These are phyloP conservation scores for Tetrapisispora phaffii DNA, from an alignment of 805 yeast genomes.

Conservation along the genomic window DNA sequence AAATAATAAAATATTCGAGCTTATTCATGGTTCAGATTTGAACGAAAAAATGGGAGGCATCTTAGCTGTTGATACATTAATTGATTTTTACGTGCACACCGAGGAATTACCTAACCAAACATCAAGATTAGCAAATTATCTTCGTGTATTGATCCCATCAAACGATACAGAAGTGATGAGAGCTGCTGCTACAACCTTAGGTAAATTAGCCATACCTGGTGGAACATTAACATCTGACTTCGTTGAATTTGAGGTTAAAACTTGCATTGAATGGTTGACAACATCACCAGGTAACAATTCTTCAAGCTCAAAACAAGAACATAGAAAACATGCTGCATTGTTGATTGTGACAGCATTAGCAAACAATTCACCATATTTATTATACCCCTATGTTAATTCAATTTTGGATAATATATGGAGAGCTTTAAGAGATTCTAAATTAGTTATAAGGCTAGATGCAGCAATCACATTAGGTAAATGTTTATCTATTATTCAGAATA, in stretches of 20 bases:
- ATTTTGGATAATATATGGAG: constrained; percentile 80
- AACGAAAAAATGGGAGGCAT: constrained; percentile 80
- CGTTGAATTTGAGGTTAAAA: constrained; percentile 84
- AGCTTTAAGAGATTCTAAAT: constrained; percentile 71
- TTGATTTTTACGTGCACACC: constrained; percentile 72
- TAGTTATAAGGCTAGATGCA: constrained; percentile 69
- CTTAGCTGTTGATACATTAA: constrained; percentile 78
- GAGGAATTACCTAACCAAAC: constrained; percentile 83
- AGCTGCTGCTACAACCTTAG: constrained; percentile 77
- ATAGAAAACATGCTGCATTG: constrained; percentile 83
- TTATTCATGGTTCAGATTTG: constrained; percentile 65
- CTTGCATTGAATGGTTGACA: constrained; percentile 84
- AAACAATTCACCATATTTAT: constrained; percentile 72
- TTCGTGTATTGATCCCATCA: constrained; percentile 69
- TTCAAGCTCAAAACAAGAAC: constrained; percentile 64
- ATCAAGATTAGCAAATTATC: constrained; percentile 82
- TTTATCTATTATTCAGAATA: constrained; percentile 63
- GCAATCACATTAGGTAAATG: constrained; percentile 74
- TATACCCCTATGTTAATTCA: constrained; percentile 68
- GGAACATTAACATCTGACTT: constrained; percentile 84
- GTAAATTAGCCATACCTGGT: constrained; percentile 81
- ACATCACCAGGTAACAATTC: constrained; percentile 33
- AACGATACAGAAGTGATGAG: constrained; percentile 78
- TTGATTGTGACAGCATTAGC: constrained; percentile 77
- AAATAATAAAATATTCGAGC: constrained; percentile 77